Evolutionary conservation across 202 grass and related monocot species (phyloP), one percentile per base, ranked within the genome.

Genomic region (Hordeum pubiflorum): DNA sequence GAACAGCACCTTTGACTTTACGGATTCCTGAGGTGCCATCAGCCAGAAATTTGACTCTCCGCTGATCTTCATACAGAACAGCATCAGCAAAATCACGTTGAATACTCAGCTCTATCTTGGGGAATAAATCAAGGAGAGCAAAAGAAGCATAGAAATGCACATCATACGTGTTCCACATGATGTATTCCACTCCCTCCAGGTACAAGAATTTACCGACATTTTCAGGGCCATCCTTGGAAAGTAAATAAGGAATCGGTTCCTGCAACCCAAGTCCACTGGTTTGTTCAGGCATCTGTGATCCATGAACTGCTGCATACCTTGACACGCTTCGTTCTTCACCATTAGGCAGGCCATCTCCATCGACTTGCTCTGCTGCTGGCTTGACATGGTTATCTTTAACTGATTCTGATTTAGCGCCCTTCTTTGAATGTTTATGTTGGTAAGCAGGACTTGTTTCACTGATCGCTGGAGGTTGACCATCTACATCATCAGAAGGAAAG

Each of bases 81-180:
- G 96, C 96, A 83, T 83, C 86, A 12, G 96, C 96, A 83, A 99
- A 99, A 82, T 99, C 92, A 68, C 89, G 88, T 56, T 99, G 96
- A 81, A 99, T 90, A 58, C 86, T 86, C 70, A 99, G 72, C 82
- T 99, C 96, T 58, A 99, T 93, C 90, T 99, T 93, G n/a, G 96
- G 96, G 40, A 99, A 99, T 18, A 99, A 87, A 77, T 93, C 88
- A 27, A 99, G 87, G 62, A 99, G 96, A 74, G 96, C 92, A 85
- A 99, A 99, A 69, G 96, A 99, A 75, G 96, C 92, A 81, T 99
- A 99, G 57, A 99, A 99, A 81, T 99, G 96, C 67, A 99, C 96
- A 87, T 99, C 92, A 83, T 99, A 99, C 9, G 96, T 99, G 70
- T 86, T 87, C 96, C 96, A 99, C 96, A 99, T 96, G 69, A 96